Percentiles rank a stretch among this genome's conserved stretches.
Conservation (phyloP, 495 filamentous ascomycete genomes). For the Xylaria sp. region DNA sequence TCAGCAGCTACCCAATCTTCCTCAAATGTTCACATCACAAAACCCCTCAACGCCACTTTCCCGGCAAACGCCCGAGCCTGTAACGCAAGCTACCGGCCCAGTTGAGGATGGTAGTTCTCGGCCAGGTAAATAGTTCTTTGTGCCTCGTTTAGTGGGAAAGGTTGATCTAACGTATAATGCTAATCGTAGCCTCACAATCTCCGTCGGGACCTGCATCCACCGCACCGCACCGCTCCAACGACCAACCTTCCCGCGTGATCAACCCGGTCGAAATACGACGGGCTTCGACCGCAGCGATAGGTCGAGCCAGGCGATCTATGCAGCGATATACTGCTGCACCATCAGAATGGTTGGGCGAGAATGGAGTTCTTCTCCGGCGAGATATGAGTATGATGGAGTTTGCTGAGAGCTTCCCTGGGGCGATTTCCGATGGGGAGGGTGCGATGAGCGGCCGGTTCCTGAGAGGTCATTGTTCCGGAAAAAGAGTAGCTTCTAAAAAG, state of each 20-base stretch:
- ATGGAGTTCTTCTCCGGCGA: slow-evolving; percentile 14
- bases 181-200: background rate
- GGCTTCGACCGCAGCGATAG: slow-evolving; percentile 15
- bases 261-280: slow-evolving; percentile 27
- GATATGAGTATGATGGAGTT: slow-evolving; percentile 26
- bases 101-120: background rate
- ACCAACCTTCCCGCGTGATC: slow-evolving; percentile 11
- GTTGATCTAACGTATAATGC: slow-evolving; percentile 12
- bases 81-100: background rate
- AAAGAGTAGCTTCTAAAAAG: slow-evolving; percentile 54
- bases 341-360: slow-evolving; percentile 29
- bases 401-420: slow-evolving; percentile 24
- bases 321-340: slow-evolving; percentile 22
- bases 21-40: slow-evolving; percentile 9
- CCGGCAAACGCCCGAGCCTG: slow-evolving; percentile 12
- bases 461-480: slow-evolving; percentile 48
- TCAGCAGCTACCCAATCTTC: slow-evolving; percentile 22
- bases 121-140: slow-evolving; percentile 12
- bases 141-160: background rate
- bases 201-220: slow-evolving; percentile 12
- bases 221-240: slow-evolving; percentile 9
- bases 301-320: slow-evolving; percentile 16
- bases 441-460: slow-evolving; percentile 47
- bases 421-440: slow-evolving; percentile 35
- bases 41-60: background rate